Evolutionary conservation across 1,284 basidiomycete genomes (phyloP), one percentile per base, ranked within the genome.

Genomic region (Leccinum colubrinum): DNA sequence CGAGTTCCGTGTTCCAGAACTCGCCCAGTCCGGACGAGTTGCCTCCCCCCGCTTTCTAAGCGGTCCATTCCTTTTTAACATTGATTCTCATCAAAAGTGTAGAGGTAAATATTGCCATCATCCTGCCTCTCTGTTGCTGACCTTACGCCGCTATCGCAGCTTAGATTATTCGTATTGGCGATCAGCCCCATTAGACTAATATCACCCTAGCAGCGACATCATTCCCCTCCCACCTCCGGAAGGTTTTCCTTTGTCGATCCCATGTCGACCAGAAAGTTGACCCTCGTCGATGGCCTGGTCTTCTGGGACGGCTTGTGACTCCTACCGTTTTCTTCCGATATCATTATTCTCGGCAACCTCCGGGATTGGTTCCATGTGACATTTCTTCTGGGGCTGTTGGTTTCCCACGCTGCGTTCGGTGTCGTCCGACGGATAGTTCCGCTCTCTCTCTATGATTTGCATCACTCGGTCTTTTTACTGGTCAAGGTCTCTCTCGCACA

Each of bases 1-100:
- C 89, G 66, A 90, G 87, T 68, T 90, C 88, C 43, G 79, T 81
- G 68, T 91, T 90, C 83, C 89, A 91, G 80, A 91, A 90, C 78
- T 90, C 88, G 63, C 88, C 88, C 11, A 89, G 86, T 68, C 88
- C 88, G 58, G 89, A 91, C 61, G 88, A 90, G 70, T 76, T 91
- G 55, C 88, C 88, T 53, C 82, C 84, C 65, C 88, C 87, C 59
- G 77, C 81, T 63, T 86, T 88, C 70, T 83, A 74, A 83, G 73
- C 70, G 69, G 74, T 52, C 12, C 43, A 27, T 61, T 62, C 17
- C 55, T 51, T 60, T 67, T 66, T 55, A 6, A 56, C 48, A n/a
- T 63, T 15, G 65, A 69, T 76, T 73, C 70, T 69, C 62, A 70
- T 71, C 72, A 70, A 67, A 69, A 74, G 74, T 72, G 76, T 78